Evolutionary conservation across 2,329 filamentous ascomycete species (phyloP).

Genomic region (Penicillium palitans): DNA sequence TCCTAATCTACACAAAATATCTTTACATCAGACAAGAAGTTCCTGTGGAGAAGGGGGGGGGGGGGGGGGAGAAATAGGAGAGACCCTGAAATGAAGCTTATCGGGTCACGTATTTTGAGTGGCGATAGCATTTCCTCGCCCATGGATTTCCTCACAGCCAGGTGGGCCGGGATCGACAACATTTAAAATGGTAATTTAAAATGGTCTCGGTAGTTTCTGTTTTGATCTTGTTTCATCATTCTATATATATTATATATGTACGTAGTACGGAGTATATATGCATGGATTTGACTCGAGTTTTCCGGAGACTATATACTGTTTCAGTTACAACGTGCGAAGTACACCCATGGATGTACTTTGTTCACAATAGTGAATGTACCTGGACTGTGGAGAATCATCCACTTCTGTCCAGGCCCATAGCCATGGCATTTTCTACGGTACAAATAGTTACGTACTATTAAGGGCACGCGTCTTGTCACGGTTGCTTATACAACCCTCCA

Average conservation of each 20-base stretch:
- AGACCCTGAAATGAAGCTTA: slow-evolving; percentile 19
- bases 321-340: background rate
- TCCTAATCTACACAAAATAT: background rate
- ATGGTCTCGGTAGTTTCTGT: background rate
- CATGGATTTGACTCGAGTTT: slow-evolving; percentile 5
- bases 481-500: background rate
- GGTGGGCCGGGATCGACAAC: slow-evolving; percentile 25
- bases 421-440: background rate
- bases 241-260: slow-evolving; percentile 12
- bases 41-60: background rate
- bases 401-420: background rate
- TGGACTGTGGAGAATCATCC: slow-evolving; percentile 6
- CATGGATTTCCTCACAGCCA: slow-evolving; percentile 8
- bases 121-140: slow-evolving; percentile 13
- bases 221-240: slow-evolving; percentile 9
- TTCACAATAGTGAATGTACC: background rate
- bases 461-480: background rate
- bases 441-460: background rate
- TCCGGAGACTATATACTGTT: background rate
- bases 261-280: too few relatives aligned
- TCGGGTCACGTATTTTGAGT: slow-evolving; percentile 10
- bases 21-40: background rate
- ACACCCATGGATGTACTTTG: background rate
- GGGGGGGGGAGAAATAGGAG: too few relatives aligned
- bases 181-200: slow-evolving; percentile 4